Base-by-base conservation (phyloP, 2,329 filamentous ascomycete species). In the Escovopsis sp. region DNA sequence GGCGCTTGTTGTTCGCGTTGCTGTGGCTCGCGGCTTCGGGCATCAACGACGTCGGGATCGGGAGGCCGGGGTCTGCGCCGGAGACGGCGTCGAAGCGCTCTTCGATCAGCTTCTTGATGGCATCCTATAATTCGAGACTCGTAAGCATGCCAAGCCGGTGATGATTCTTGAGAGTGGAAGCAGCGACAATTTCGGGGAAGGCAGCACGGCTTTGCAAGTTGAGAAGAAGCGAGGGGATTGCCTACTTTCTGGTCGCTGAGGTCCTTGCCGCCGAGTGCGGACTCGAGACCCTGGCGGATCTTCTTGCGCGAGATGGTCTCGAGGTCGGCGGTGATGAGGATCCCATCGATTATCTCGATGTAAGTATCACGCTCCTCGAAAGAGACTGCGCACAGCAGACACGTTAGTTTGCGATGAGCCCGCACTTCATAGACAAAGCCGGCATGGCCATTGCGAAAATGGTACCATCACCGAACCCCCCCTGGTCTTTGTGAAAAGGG, bases 21-120 rank as follows among this genome's bases (percentile, higher is more conserved):
- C n/a, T n/a, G n/a, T n/a, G n/a, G 8, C 51, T 43, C 4, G 50
- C 45, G 14, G 53, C 46, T n/a, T 55, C 46, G 33, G 51, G 44
- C 8, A 48, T 44, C n/a, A 51, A 43, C 9, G 50, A 44, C 12
- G 51, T 42, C 34, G 66, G 56, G 44, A 65, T 54, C 44, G 57
- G 34, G 45, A 48, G 38, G 66, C 68, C 63, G 41, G 75, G 68
- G 48, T 56, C 46, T 35, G 51, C 45, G 19, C 68, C 65, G 34
- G 71, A 72, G 45, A 79, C 70, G 38, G 76, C 70, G 48, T 86
- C 80, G 54, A 86, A 86, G 14, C 80, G 75, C 45, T 72, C 67
- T 58, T 79, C 76, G 37, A 86, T 85, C 33, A 86, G 63, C 35
- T 62, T 62, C 52, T 83, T 83, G 55, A 85, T 78, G 12, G 74